These are phyloP conservation scores for Penicillium sp. DNA, from an alignment of 2,329 filamentous ascomycete species.

Conservation along the genomic window DNA sequence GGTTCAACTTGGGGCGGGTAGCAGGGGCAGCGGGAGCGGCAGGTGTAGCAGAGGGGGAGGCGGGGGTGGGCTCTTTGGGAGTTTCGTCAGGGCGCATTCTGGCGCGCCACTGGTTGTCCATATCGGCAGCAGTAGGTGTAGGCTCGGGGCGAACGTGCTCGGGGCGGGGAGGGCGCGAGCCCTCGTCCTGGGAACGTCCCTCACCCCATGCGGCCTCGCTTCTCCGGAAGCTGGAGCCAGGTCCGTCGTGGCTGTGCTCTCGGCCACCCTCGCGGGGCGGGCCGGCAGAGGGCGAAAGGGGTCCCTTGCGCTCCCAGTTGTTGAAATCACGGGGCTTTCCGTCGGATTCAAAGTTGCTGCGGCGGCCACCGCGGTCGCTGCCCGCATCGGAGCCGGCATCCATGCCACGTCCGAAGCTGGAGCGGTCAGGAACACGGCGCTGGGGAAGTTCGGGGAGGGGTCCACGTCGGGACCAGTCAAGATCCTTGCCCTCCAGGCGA, in stretches of 20 bases:
- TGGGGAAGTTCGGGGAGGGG: conserved; percentile 67
- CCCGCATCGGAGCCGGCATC: conserved; percentile 48
- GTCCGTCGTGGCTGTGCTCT: conserved; percentile 52
- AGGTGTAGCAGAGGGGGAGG: conserved; percentile 61
- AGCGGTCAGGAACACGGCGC: conserved; percentile 48
- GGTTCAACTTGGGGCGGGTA: conserved; percentile 71
- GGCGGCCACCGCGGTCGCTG: conserved; percentile 57
- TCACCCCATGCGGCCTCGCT: conserved; percentile 68
- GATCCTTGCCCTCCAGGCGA: conserved; percentile 67
- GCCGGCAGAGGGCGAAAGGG: conserved; percentile 62
- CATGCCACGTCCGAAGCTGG: conserved; percentile 49
- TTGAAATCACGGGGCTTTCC: conserved; percentile 70
- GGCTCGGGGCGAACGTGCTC: conserved; percentile 58
- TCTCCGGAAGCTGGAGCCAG: conserved; percentile 52
- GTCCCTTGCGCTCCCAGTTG: conserved; percentile 93
- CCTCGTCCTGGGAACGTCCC: conserved; percentile 56
- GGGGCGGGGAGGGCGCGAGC: conserved; percentile 68
- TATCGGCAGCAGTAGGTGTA: conserved; percentile 75
- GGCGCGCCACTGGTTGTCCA: conserved; percentile 85
- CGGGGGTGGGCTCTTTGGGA: conserved; percentile 62
- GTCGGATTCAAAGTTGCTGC: conserved; percentile 62
- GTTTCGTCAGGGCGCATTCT: conserved; percentile 81
- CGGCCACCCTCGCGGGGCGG: conserved; percentile 51
- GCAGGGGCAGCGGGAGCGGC: conserved; percentile 53
- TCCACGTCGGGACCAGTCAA: conserved; percentile 91